These are phyloP conservation scores for Castanopsis chinensis DNA, from an alignment of 306 rosid species.

Conservation along the genomic window DNA sequence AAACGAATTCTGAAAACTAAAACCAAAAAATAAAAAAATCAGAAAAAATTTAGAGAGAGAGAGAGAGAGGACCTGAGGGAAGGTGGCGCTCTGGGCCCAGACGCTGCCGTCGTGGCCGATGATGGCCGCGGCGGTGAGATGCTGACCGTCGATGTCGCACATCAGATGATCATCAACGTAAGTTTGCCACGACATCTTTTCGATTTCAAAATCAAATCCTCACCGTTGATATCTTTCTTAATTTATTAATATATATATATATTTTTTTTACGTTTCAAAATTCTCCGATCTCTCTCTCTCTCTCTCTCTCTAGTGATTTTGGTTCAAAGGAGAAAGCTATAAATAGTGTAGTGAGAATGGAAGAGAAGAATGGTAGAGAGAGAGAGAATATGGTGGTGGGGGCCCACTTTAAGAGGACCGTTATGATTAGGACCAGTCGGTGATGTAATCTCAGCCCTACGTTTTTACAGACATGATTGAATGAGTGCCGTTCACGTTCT, in stretches of 20 bases:
- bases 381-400: not conserved
- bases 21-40: not conserved
- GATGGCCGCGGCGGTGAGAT: slow-evolving; percentile 52
- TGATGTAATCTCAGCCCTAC: slow-evolving; percentile 7
- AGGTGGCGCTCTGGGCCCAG: slow-evolving; percentile 55
- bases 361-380: too few relatives aligned
- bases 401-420: slow-evolving; percentile 4
- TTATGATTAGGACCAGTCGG: slow-evolving; percentile 4
- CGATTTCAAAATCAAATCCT: not conserved
- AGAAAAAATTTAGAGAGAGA: not conserved
- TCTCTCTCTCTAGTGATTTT: not conserved
- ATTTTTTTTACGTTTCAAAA: too few relatives aligned
- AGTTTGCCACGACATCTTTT: slow-evolving; percentile 61
- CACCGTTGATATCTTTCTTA: not conserved
- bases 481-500: slow-evolving; percentile 26
- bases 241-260: not conserved
- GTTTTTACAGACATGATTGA: not conserved
- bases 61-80: slow-evolving; percentile 44
- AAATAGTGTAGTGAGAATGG: slow-evolving; percentile 9
- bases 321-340: not conserved
- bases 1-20: not conserved
- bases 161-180: slow-evolving; percentile 62
- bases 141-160: slow-evolving; percentile 57
- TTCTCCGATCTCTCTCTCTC: too few relatives aligned
- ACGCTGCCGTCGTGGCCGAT: slow-evolving; percentile 52